Evolutionary conservation across 2,329 filamentous ascomycete species (phyloP).

Genomic region (Penicillium olsonii): DNA sequence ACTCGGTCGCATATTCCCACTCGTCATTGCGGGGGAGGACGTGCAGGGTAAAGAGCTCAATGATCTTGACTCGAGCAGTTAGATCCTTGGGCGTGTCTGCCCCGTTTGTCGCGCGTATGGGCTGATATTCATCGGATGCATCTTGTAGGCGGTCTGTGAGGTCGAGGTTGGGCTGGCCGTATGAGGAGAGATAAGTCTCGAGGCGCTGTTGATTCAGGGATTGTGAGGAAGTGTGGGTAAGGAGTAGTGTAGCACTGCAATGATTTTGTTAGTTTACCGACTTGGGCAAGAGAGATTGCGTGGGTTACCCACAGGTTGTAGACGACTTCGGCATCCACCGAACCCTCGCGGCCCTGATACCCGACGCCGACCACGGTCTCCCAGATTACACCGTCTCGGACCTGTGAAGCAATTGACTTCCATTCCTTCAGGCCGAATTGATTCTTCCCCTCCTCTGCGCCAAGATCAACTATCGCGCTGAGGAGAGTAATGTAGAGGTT

Average conservation of each 20-base stretch:
- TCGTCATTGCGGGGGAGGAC: slow-evolving; percentile 91
- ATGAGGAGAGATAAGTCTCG: slow-evolving; percentile 83
- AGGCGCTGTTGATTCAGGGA: slow-evolving; percentile 80
- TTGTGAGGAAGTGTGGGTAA: slow-evolving; percentile 87
- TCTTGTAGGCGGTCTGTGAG: slow-evolving; percentile 62
- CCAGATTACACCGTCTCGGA: slow-evolving; percentile 90
- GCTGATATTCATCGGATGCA: slow-evolving; percentile 33
- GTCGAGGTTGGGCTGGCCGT: slow-evolving; percentile 71
- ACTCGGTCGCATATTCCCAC: slow-evolving; percentile 93
- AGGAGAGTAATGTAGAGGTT: slow-evolving; percentile 92
- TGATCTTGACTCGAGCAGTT: slow-evolving; percentile 81
- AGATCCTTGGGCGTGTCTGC: slow-evolving; percentile 83
- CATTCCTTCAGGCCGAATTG: slow-evolving; percentile 84
- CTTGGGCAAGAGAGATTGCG: slow-evolving; percentile 3
- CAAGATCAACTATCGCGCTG: slow-evolving; percentile 86
- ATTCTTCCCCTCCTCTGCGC: slow-evolving; percentile 84
- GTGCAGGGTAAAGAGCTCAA: slow-evolving; percentile 93
- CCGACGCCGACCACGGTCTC: slow-evolving; percentile 85
- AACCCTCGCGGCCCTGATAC: slow-evolving; percentile 83
- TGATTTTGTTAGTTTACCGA: slow-evolving; percentile 3
- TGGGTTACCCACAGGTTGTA: slow-evolving; percentile 48
- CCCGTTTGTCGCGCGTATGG: slow-evolving; percentile 54
- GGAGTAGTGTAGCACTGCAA: slow-evolving; percentile 80
- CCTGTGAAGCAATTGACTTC: slow-evolving; percentile 77
- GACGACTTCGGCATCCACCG: slow-evolving; percentile 92